Conservation (phyloP, 1,139 yeast species). For the Hansenula sp. region DNA sequence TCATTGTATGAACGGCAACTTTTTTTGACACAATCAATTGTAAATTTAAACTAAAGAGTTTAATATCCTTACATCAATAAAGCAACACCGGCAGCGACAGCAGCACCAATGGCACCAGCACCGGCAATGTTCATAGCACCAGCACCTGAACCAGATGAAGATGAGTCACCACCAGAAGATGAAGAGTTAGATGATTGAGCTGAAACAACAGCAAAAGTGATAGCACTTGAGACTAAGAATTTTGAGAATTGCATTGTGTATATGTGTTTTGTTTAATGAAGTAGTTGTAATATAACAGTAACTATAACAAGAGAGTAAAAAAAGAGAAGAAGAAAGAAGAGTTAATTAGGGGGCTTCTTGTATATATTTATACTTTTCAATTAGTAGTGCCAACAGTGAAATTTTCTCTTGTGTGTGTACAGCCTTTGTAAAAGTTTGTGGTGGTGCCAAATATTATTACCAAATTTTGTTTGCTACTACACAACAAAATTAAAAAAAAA, state of each 20-base stretch:
- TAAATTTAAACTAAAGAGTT: not conserved
- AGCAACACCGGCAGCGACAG: conserved; percentile 9
- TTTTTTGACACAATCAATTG: too few species aligned
- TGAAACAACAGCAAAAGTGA: not conserved
- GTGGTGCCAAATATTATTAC: too few species aligned
- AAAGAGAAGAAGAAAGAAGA: not conserved
- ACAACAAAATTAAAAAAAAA: too few species aligned
- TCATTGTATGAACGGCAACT: too few species aligned
- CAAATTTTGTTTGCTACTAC: too few species aligned
- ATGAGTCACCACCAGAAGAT: not conserved
- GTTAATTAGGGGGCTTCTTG: too few species aligned
- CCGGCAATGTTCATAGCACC: conserved; percentile 2
- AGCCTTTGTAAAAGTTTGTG: too few species aligned
- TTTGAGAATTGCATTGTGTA: conserved; percentile 2
- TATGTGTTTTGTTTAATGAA: not conserved
- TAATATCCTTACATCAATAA: conserved; percentile 4
- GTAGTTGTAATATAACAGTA: not conserved
- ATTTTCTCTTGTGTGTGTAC: too few species aligned
- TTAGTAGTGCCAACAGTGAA: too few species aligned
- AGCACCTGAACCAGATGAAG: conserved; percentile 1
- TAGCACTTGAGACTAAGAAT: not conserved
- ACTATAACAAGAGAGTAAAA: not conserved
- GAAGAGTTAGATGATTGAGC: conserved; percentile 2
- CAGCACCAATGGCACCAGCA: conserved; percentile 8
- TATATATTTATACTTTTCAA: too few species aligned